Conservation (phyloP, 2,329 filamentous ascomycete species). For the Pseudogymnoascus sp. region DNA sequence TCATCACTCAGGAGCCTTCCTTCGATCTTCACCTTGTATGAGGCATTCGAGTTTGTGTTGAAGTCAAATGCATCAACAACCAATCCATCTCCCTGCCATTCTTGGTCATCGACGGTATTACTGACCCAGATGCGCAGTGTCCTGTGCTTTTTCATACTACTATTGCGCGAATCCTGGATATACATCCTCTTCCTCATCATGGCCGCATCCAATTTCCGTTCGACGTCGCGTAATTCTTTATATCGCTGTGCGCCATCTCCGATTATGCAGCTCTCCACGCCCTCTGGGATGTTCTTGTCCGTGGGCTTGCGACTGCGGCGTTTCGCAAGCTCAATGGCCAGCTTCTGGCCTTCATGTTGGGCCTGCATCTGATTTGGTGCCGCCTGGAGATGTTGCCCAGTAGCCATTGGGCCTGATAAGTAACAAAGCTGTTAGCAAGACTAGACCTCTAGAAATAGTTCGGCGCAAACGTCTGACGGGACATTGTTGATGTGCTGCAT, state of each 20-base stretch:
- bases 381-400: slow-evolving; percentile 24
- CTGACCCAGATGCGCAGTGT: slow-evolving; percentile 90
- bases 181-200: slow-evolving; percentile 94
- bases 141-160: slow-evolving; percentile 69
- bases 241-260: slow-evolving; percentile 79
- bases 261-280: slow-evolving; percentile 73
- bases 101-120: slow-evolving; percentile 90
- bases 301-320: slow-evolving; percentile 83
- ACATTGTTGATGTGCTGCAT: slow-evolving; percentile 1
- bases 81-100: slow-evolving; percentile 70
- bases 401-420: slow-evolving; percentile 27
- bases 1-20: slow-evolving; percentile 72
- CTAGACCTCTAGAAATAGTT: neutral
- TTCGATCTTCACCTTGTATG: slow-evolving; percentile 87
- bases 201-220: slow-evolving; percentile 80
- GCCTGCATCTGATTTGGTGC: slow-evolving; percentile 48
- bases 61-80: slow-evolving; percentile 77
- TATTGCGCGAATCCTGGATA: slow-evolving; percentile 72
- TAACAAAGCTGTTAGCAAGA: slow-evolving; percentile 11
- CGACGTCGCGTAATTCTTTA: slow-evolving; percentile 74
- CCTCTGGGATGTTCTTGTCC: slow-evolving; percentile 90
- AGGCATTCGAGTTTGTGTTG: slow-evolving; percentile 66
- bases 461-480: slow-evolving; percentile 3
- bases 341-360: slow-evolving; percentile 39
- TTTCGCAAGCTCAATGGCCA: slow-evolving; percentile 62